phyloP scores from a whole-genome alignment of 1,139 yeast genomes.

The Pichia sp. region DNA sequence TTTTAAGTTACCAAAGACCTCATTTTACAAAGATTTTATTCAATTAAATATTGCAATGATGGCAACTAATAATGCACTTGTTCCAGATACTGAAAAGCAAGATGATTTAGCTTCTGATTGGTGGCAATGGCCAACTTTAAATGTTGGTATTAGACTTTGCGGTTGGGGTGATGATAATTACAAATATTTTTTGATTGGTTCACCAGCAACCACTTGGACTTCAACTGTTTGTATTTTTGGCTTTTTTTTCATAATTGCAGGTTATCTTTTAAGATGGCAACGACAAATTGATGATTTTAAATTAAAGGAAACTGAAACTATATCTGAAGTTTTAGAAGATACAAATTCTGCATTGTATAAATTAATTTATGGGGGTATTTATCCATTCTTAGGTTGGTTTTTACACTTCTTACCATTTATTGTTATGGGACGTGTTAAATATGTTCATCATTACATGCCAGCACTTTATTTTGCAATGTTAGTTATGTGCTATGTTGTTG shows the following conservation, averaged over 20 bases:
- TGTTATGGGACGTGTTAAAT: conserved; percentile 95
- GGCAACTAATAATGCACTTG: conserved; percentile 95
- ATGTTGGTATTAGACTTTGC: conserved; percentile 91
- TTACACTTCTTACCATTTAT: conserved; percentile 87
- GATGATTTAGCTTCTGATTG: conserved; percentile 88
- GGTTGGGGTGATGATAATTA: conserved; percentile 82
- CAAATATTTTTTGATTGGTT: conserved; percentile 86
- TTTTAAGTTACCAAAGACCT: conserved; percentile 76
- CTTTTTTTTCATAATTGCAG: conserved; percentile 51
- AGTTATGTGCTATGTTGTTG: conserved; percentile 70
- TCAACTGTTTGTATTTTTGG: conserved; percentile 63
- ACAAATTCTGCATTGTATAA: conserved; percentile 35
- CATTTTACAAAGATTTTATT: conserved; percentile 81
- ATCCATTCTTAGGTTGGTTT: conserved; percentile 92
- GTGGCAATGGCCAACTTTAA: conserved; percentile 98
- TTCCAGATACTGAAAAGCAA: conserved; percentile 86
- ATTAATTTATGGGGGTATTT: conserved; percentile 75
- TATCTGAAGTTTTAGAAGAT: conserved; percentile 9
- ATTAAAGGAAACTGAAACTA: conserved; percentile 12
- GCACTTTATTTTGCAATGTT: conserved; percentile 93
- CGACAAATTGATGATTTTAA: conserved; percentile 78
- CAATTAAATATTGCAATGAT: conserved; percentile 96
- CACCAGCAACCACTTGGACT: conserved; percentile 94
- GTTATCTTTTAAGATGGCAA: conserved; percentile 82
- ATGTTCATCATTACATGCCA: conserved; percentile 95